Evolutionary conservation across 148 eudicot species (phyloP), one percentile per base, ranked within the genome.

Genomic region (Mesembryanthemum crystallinum): DNA sequence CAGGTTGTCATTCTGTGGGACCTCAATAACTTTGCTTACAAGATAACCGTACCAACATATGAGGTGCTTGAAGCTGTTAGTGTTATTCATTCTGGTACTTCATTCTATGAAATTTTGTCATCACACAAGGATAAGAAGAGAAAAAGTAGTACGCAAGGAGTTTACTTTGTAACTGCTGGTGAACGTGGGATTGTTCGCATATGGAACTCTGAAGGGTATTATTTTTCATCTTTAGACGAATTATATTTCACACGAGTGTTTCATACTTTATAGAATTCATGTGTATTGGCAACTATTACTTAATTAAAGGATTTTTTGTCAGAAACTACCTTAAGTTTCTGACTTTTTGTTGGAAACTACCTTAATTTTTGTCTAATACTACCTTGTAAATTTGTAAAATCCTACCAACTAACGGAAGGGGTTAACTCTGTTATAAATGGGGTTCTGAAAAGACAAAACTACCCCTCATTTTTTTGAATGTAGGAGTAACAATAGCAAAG

Each of bases 1-100:
- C 86, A 94, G 98, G 96, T 95, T 80, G 97, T 95, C 21, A 89
- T 90, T 81, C 55, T 95, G 76, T 95, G 99, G 99, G 90, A 91
- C 83, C 91, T 92, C 37, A 87, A 76, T 82, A 90, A 89, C 76
- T 90, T 88, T 76, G 72, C 82, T 67, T 95, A 80, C 73, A 83
- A 71, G 79, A 73, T 70, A 29, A 90, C 97, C 17, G 75, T 92
- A 73, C 92, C 92, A 30, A 87, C 89, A 45, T 84, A 88, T 67
- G 99, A 95, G 85, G 90, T 87, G 67, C 81, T 95, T 60, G 99
- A 91, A 83, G 88, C 94, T 30, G 86, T 95, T 35, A 90, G 97
- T 66, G 76, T 85, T 61, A 76, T 95, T 76, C 74, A 78, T 72
- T 78, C 94, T 23, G 83, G 79, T 69, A 88, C 94, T 65, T 79